Evolutionary conservation across 306 rosid genomes (phyloP), one percentile per base, ranked within the genome.

Genomic region (Vigna radiata): DNA sequence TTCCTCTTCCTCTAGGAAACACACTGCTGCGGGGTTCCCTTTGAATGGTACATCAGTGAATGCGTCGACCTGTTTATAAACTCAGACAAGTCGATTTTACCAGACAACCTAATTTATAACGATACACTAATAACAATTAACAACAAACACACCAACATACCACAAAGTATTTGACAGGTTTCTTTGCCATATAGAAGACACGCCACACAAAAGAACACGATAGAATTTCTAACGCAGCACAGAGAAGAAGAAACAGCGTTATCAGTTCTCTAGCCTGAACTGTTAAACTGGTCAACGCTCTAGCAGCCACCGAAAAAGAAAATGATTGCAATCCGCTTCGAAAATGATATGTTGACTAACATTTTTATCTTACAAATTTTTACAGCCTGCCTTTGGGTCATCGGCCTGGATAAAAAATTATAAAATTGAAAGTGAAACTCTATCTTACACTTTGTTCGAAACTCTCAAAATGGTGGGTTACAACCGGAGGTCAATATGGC

Each of bases 1-100:
- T 74, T 91, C 87, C 66, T 86, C 92, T 6, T 33, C 37, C 37
- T 86, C 93, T 4, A 89, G 77, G 2, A 89, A 36, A 70, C 94
- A 91, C 61, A 91, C 89, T 15, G 89, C 94, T 0, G 94, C 93
- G 0, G 94, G 91, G 70, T 91, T 88, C 6, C 97, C 97, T 74
- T 85, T 85, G 83, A 91, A 91, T 2, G 97, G 71, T 8, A 86
- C 78, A 21, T 84, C 94, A 16, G 91, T 73, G 85, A 91, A 91
- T 4, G 91, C 97, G 53, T 91, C 92, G 17, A 91, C 89, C 92
- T 91, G 82, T 4, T 12, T 13, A 48, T 36, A 6, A 72, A 46
- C 65, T 66, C 68, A 59, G 19, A 47, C 52, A 43, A 29, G 11
- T 43, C 2, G 14, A 47, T 47, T 16, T 49, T 3, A 49, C 19